These are phyloP conservation scores for Irpex sp. DNA, from an alignment of 1,284 basidiomycete species.

Conservation along the genomic window DNA sequence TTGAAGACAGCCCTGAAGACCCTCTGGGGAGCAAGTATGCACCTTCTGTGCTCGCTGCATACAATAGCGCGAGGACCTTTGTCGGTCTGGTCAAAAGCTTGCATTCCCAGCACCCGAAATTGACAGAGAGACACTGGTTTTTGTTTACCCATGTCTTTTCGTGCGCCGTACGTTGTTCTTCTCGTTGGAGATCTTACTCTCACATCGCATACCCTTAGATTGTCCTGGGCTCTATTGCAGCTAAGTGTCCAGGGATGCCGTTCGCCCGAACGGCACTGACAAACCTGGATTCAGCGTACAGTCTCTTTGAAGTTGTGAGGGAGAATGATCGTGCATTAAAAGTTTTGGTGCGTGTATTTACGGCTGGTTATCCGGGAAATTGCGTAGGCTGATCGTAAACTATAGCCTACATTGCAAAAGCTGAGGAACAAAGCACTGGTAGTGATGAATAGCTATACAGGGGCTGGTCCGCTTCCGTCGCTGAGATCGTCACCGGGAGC, in stretches of 20 bases:
- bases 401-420: constrained; percentile 56
- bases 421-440: constrained; percentile 45
- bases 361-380: neutral
- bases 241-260: constrained; percentile 55
- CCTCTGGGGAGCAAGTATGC: constrained; percentile 68
- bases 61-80: constrained; percentile 64
- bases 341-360: constrained; percentile 46
- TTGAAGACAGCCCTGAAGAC: constrained; percentile 58
- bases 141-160: constrained; percentile 72
- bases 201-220: constrained; percentile 39
- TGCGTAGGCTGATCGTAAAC: neutral
- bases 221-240: constrained; percentile 63
- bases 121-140: constrained; percentile 72
- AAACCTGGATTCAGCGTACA: constrained; percentile 58
- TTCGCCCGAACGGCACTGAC: constrained; percentile 59
- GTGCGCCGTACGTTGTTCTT: constrained; percentile 50
- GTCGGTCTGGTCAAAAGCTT: constrained; percentile 60
- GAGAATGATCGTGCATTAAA: constrained; percentile 50
- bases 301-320: constrained; percentile 51
- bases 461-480: constrained; percentile 5
- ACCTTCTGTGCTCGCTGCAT: constrained; percentile 64
- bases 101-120: constrained; percentile 58
- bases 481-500: constrained; percentile 22
- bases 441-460: constrained; percentile 22
- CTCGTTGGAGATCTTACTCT: neutral